Percentiles rank a stretch among this genome's conserved stretches.
Evolutionary conservation across 176 grass and related monocot genomes (phyloP).

Genomic region (Urochloa ruziziensis): DNA sequence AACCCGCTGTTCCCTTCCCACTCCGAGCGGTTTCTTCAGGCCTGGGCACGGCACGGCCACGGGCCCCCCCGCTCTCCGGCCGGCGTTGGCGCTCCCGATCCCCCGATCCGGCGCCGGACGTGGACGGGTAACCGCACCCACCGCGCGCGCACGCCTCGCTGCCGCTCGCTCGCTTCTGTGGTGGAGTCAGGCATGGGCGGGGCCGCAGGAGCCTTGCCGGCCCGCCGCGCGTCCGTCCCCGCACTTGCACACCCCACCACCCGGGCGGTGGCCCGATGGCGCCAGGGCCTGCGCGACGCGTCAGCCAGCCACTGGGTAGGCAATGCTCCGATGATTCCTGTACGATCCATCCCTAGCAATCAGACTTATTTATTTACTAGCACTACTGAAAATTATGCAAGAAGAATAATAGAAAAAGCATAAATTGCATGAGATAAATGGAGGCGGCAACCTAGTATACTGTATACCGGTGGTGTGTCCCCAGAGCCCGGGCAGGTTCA

Average conservation of each 20-base stretch:
- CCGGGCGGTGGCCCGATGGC: too few species aligned
- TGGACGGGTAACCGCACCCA: constrained; percentile 32
- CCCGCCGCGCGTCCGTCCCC: neutral
- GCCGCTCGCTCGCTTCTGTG: neutral
- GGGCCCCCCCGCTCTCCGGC: too few species aligned
- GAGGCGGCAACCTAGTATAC: too few species aligned
- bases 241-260: too few species aligned
- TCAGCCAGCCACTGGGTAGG: neutral
- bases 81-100: neutral
- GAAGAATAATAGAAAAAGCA: too few species aligned
- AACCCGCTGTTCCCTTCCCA: neutral
- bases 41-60: neutral
- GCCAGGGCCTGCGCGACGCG: too few species aligned
- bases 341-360: neutral
- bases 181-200: too few species aligned
- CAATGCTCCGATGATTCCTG: neutral
- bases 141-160: neutral
- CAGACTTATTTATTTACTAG: too few species aligned
- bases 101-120: neutral
- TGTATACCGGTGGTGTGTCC: neutral
- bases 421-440: neutral
- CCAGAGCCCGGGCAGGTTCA: neutral
- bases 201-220: neutral
- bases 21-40: neutral
- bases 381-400: too few species aligned